Evolutionary conservation across 352 stramenopile genomes (phyloP), one percentile per base, ranked within the genome.

Genomic region (Globisporangium abappressorium): DNA sequence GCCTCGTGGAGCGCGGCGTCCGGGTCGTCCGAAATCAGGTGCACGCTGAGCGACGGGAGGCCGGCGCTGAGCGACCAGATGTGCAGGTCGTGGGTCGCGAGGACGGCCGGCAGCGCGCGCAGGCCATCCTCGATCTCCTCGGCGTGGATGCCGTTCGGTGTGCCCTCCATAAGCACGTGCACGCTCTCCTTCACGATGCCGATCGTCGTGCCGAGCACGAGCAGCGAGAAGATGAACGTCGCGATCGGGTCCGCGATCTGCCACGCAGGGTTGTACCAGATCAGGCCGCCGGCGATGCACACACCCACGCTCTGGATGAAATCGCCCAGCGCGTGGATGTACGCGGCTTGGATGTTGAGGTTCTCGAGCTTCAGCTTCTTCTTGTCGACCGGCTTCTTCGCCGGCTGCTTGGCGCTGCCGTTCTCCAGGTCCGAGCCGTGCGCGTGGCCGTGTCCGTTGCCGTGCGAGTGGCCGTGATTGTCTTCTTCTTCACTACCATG

Each of bases 291-390:
- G 6, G 97, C 97, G 56, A 99, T 79, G 61, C 98, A 94, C 41
- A 99, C 97, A 38, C 96, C 96, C 5, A 98, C 74, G 60, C 87
- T 98, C 85, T 99, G 97, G 47, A 98, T 90, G 64, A 99, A 93
- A 81, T 99, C 98, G 20, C 94, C 97, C 14, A 99, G 71, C 9
- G 98, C 97, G 79, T 99, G 97, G 62, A 99, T 91, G 81, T 99
- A 98, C 11, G 97, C 97, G 18, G 97, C 96, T 64, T 98, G 71
- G 57, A 99, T 89, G 73, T 99, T 99, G 43, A 99, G 78, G 74
- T 99, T 98, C 69, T 91, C 81, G 6, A 89, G 70, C n/a, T 88
- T 84, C 65, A 77, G 78, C 57, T 78, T 69, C 33, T 68, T 61
- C 2, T 71, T 9, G 51, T 76, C 64, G n/a, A 61, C 2, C 15